A percentile compares a stretch with the other conserved stretches of the same genome.
Evolutionary conservation across 495 filamentous ascomycete genomes (phyloP).

Genomic region (Penicillium psychrofluorescens): DNA sequence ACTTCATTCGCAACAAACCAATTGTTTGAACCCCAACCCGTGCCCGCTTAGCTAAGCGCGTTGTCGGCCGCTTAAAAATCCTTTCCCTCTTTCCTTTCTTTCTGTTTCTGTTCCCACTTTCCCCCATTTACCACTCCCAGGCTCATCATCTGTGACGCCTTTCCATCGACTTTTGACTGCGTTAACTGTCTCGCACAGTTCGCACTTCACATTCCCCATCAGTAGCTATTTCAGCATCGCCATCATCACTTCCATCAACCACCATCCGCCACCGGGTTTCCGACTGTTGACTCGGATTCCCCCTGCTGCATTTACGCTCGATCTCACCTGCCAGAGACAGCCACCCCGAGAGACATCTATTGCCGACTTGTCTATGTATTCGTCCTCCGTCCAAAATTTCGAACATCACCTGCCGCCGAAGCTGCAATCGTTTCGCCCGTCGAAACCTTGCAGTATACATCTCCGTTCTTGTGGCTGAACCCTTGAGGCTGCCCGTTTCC

Average conservation of each 20-base stretch:
- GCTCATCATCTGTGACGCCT: slow-evolving; percentile 17
- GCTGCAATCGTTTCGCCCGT: slow-evolving; percentile 89
- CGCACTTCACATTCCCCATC: slow-evolving; percentile 2
- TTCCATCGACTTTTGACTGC: slow-evolving; percentile 3
- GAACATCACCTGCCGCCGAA: slow-evolving; percentile 80
- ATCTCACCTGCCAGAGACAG: slow-evolving; percentile 34
- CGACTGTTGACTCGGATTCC: slow-evolving; percentile 26
- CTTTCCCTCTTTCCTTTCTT: slow-evolving; percentile 5
- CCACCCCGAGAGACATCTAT: slow-evolving; percentile 20
- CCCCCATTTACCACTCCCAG: slow-evolving; percentile 2
- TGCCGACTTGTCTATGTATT: slow-evolving; percentile 70
- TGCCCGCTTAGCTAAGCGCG: slow-evolving; percentile 16
- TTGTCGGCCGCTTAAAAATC: slow-evolving; percentile 2
- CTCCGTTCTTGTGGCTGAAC: slow-evolving; percentile 82
- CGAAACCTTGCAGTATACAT: slow-evolving; percentile 80
- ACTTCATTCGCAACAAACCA: too few relatives aligned
- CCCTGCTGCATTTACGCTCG: slow-evolving; percentile 27
- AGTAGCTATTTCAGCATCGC: slow-evolving; percentile 12
- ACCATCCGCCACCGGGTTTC: slow-evolving; percentile 9
- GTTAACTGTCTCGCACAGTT: slow-evolving; percentile 17
- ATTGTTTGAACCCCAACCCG: slow-evolving; percentile 7
- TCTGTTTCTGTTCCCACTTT: slow-evolving; percentile 4
- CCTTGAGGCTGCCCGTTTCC: slow-evolving; percentile 14
- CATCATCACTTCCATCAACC: slow-evolving; percentile 18
- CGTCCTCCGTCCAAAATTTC: slow-evolving; percentile 65